These are phyloP conservation scores for Saturnispora ahearnii DNA, from an alignment of 805 yeast species.

Conservation along the genomic window DNA sequence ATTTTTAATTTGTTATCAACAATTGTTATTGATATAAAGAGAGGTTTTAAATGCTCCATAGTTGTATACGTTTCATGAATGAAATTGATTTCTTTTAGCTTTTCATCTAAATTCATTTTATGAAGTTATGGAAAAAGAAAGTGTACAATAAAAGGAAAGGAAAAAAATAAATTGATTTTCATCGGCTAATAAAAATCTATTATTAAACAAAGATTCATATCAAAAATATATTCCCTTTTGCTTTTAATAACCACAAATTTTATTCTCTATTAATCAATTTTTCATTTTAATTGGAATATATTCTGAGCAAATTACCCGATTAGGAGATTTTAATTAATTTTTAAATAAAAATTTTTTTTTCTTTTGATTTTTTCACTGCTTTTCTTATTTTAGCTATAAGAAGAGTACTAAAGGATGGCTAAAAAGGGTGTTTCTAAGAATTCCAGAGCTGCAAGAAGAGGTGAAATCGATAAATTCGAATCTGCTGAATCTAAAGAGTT, in stretches of 20 bases:
- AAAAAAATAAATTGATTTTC: neutral
- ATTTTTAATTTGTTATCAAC: neutral
- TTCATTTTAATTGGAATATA: neutral
- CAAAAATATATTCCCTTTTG: no score
- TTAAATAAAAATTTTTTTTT: neutral
- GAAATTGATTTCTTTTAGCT: neutral
- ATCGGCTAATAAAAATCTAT: no score
- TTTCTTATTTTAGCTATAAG: neutral
- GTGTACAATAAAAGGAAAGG: neutral
- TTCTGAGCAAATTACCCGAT: neutral
- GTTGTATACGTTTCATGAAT: constrained; percentile 7
- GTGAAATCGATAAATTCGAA: constrained; percentile 33
- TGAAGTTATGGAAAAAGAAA: neutral
- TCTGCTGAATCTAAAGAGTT: constrained; percentile 38
- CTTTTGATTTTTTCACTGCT: neutral
- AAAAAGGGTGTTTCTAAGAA: constrained; percentile 42
- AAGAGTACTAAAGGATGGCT: constrained; percentile 8
- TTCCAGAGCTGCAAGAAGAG: constrained; percentile 74
- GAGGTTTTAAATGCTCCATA: constrained; percentile 5
- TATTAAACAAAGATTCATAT: no score
- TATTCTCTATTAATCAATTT: neutral
- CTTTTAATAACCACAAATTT: neutral
- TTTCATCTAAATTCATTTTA: neutral
- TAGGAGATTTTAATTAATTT: neutral
- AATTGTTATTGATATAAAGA: constrained; percentile 1